Percentiles rank a stretch among this genome's conserved stretches.
Conservation (phyloP, 768 basidiomycete genomes). For the Lactarius tabidus region DNA sequence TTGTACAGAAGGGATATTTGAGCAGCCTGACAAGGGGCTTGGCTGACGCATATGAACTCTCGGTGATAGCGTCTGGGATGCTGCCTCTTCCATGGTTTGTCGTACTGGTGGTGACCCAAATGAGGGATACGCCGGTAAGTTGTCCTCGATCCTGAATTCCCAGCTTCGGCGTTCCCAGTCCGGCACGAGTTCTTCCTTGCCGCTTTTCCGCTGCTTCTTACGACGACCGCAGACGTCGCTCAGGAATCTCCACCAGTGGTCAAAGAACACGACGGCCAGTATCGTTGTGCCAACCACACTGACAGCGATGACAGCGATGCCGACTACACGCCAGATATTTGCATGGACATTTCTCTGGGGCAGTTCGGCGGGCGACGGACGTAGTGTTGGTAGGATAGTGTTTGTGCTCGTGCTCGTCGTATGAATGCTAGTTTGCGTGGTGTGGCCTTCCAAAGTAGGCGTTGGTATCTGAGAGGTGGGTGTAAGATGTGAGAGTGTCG, state of each 20-base stretch:
- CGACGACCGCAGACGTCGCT: conserved; percentile 45
- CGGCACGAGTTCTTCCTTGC: conserved; percentile 53
- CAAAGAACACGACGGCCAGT: conserved; percentile 62
- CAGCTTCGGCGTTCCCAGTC: conserved; percentile 63
- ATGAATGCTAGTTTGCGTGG: background rate
- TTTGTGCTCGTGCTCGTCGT: background rate
- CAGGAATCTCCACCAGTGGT: conserved; percentile 64
- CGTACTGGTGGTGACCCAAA: conserved; percentile 27
- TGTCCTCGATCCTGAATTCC: conserved; percentile 39
- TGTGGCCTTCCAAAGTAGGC: background rate
- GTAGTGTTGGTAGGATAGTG: background rate
- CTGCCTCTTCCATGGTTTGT: conserved; percentile 10
- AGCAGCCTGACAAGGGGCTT: background rate
- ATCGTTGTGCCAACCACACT: conserved; percentile 52
- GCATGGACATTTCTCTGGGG: conserved; percentile 13
- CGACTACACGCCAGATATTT: conserved; percentile 63
- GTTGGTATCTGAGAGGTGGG: background rate
- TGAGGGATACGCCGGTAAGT: conserved; percentile 32
- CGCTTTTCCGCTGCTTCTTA: conserved; percentile 27
- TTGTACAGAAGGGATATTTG: background rate
- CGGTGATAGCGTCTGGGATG: background rate
- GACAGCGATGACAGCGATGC: conserved; percentile 61
- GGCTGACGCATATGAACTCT: background rate
- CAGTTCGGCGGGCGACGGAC: conserved; percentile 6
- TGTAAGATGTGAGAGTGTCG: background rate